A percentile compares a stretch with the other conserved stretches of the same genome.
Evolutionary conservation across 192 early-diverging fungal species (phyloP).

Genomic region (Ambispora gerdemannii): DNA sequence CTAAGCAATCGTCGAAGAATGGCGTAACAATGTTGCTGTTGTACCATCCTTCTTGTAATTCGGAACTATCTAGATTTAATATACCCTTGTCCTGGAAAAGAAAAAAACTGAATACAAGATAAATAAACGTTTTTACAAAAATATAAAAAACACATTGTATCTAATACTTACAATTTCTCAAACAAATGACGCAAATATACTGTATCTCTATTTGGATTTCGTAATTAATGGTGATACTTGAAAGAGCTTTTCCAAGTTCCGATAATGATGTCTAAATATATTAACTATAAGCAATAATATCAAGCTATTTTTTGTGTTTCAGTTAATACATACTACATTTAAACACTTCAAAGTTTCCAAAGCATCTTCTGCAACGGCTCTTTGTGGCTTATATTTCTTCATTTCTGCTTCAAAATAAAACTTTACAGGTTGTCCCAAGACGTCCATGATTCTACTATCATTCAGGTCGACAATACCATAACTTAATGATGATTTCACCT

Average conservation of each 20-base stretch:
- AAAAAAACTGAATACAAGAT: constrained; percentile 14
- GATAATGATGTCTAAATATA: constrained; percentile 10
- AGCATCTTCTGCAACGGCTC: background rate
- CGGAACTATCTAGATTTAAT: constrained; percentile 21
- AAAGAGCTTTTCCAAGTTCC: too few relatives aligned
- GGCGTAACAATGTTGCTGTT: constrained; percentile 19
- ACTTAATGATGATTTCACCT: constrained; percentile 16
- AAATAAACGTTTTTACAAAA: background rate
- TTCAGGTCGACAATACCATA: constrained; percentile 25
- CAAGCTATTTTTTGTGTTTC: constrained; percentile 3
- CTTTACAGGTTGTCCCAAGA: constrained; percentile 12
- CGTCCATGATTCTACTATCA: constrained; percentile 18
- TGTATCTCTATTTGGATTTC: too few relatives aligned
- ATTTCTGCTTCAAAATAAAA: constrained; percentile 20
- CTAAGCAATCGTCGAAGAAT: constrained; percentile 18
- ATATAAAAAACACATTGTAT: background rate
- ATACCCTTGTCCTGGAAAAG: constrained; percentile 14
- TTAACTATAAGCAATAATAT: constrained; percentile 22
- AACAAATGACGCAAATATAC: too few relatives aligned
- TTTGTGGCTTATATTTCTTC: constrained; percentile 21
- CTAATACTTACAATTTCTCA: too few relatives aligned
- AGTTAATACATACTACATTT: constrained; percentile 9
- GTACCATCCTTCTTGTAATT: constrained; percentile 13
- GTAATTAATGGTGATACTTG: too few relatives aligned
- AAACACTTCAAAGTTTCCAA: constrained; percentile 18